Evolutionary conservation across 1,284 basidiomycete genomes (phyloP).

Genomic region (Sutorius eximius): DNA sequence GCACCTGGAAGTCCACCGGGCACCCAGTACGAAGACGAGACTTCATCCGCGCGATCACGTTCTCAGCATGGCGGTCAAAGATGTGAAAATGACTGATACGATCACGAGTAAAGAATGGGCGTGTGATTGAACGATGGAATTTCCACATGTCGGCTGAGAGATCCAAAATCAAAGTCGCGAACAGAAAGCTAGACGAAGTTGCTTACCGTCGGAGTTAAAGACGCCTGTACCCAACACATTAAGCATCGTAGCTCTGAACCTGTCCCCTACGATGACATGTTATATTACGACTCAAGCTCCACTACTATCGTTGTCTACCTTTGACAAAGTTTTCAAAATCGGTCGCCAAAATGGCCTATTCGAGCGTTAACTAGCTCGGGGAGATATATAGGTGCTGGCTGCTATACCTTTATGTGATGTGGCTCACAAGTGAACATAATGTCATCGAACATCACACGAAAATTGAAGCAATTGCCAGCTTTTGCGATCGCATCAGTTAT

Average conservation of each 20-base stretch:
- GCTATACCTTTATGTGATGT: constrained; percentile 23
- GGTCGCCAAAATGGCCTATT: constrained; percentile 33
- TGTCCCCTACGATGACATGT: constrained; percentile 24
- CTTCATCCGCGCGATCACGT: constrained; percentile 35
- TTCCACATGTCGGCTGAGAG: constrained; percentile 40
- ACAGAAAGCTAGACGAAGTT: not conserved
- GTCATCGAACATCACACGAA: constrained; percentile 25
- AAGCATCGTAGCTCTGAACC: constrained; percentile 26
- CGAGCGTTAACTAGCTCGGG: not conserved
- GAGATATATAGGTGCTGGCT: not conserved
- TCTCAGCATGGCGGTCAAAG: constrained; percentile 42
- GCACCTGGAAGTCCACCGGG: constrained; percentile 43
- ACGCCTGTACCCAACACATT: constrained; percentile 43
- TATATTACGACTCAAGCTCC: constrained; percentile 3
- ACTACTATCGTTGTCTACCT: constrained; percentile 27
- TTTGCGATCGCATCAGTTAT: constrained; percentile 11
- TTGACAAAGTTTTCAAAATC: constrained; percentile 39
- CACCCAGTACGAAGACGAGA: constrained; percentile 34
- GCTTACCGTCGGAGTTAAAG: constrained; percentile 47
- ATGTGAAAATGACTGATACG: constrained; percentile 49
- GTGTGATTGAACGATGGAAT: constrained; percentile 49
- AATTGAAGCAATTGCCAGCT: constrained; percentile 19
- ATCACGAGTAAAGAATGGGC: constrained; percentile 52
- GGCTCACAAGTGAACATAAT: constrained; percentile 27
- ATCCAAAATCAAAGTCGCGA: constrained; percentile 1